Evolutionary conservation across 768 basidiomycete genomes (phyloP).

Genomic region (Leccinum pellstonianum): DNA sequence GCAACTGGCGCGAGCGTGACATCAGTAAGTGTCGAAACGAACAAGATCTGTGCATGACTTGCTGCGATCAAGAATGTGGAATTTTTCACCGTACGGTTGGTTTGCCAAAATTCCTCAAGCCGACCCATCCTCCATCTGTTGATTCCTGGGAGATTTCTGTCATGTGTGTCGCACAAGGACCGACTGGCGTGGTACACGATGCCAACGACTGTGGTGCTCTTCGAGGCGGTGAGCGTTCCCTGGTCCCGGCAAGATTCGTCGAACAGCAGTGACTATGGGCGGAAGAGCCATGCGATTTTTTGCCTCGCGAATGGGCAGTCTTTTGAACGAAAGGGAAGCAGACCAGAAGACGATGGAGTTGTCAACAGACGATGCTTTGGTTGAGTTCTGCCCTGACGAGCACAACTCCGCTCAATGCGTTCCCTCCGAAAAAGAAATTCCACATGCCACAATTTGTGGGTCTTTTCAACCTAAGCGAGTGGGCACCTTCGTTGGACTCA

Average conservation of each 20-base stretch:
- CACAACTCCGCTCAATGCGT: constrained; percentile 21
- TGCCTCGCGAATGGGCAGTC: background rate
- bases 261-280: background rate
- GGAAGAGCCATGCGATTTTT: constrained; percentile 14
- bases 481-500: background rate
- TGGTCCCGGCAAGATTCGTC: background rate
- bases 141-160: constrained; percentile 7
- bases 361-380: background rate
- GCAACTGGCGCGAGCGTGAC: constrained; percentile 14
- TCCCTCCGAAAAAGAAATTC: constrained; percentile 7
- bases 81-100: constrained; percentile 29
- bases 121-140: constrained; percentile 1
- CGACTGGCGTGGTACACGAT: constrained; percentile 1
- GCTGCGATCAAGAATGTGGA: constrained; percentile 22
- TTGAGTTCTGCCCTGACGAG: constrained; percentile 2
- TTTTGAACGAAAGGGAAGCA: background rate
- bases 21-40: constrained; percentile 25
- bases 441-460: constrained; percentile 9
- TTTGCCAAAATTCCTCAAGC: constrained; percentile 11
- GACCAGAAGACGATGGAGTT: background rate
- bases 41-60: constrained; percentile 20
- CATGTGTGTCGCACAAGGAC: background rate
- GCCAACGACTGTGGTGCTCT: background rate
- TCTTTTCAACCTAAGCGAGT: constrained; percentile 8
- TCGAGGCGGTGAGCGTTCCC: constrained; percentile 13